Evolutionary conservation across 306 rosid genomes (phyloP).

Genomic region (Lathyrus tuberosus): DNA sequence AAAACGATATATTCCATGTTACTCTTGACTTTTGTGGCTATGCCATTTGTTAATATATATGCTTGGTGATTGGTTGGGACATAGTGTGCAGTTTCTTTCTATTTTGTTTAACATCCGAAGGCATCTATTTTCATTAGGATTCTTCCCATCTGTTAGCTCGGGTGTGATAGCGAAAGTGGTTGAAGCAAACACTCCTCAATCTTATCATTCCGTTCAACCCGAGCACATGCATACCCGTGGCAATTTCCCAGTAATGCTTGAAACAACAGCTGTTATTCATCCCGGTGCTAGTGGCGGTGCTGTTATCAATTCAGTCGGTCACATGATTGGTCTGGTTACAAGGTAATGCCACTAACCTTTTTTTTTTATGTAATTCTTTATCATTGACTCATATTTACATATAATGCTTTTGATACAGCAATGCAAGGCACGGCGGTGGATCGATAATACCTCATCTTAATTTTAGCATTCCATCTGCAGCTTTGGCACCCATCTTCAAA

Average conservation of each 20-base stretch:
- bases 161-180: constrained; percentile 91
- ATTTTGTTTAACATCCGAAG: constrained; percentile 29
- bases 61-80: neutral
- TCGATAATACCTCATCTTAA: constrained; percentile 83
- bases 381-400: neutral
- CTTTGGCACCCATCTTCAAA: constrained; percentile 68
- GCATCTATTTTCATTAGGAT: constrained; percentile 50
- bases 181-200: constrained; percentile 59
- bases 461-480: constrained; percentile 90
- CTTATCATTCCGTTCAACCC: constrained; percentile 51
- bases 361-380: neutral
- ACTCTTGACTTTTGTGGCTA: neutral
- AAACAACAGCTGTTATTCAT: constrained; percentile 95
- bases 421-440: constrained; percentile 92
- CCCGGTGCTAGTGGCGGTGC: constrained; percentile 99
- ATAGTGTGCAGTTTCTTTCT: neutral
- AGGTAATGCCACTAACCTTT: constrained; percentile 54
- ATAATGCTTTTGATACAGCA: constrained; percentile 61
- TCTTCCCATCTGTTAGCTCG: constrained; percentile 79
- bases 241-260: constrained; percentile 77
- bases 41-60: neutral
- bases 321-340: constrained; percentile 92
- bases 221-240: constrained; percentile 45
- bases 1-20: neutral
- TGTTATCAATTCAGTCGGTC: constrained; percentile 80